Evolutionary conservation across 768 basidiomycete species (phyloP).

Genomic region (Glaciozyma antarctica): DNA sequence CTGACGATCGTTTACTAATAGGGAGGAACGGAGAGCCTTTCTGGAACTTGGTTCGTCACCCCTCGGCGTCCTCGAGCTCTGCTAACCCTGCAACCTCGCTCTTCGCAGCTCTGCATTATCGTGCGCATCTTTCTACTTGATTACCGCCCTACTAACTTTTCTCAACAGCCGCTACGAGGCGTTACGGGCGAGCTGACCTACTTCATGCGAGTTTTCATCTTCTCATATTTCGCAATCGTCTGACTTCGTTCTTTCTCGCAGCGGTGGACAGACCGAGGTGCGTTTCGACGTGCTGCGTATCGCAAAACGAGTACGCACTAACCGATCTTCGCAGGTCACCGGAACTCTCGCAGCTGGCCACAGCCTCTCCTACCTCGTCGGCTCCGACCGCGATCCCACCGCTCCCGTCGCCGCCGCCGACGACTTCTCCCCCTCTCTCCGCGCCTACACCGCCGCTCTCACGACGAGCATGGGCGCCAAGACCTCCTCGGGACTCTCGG

Average conservation of each 20-base stretch:
- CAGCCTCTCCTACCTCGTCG: neutral
- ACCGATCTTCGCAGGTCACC: neutral
- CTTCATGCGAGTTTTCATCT: neutral
- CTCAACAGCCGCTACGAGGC: neutral
- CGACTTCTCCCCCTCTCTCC: neutral
- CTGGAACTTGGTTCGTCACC: constrained; percentile 22
- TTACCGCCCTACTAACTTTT: neutral
- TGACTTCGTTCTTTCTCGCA: no score
- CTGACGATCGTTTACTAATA: no score
- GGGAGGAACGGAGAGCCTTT: constrained; percentile 11
- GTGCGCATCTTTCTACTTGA: no score
- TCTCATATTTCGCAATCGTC: constrained; percentile 9
- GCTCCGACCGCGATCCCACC: neutral
- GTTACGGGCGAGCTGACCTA: neutral
- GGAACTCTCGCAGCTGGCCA: neutral
- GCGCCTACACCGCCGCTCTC: neutral
- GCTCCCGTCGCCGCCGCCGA: neutral
- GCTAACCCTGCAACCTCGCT: neutral
- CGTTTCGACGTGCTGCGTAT: no score
- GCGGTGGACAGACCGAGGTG: constrained; percentile 2
- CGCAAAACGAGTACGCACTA: no score
- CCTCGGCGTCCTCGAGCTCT: constrained; percentile 1
- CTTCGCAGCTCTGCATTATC: no score
- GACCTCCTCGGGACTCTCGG: neutral
- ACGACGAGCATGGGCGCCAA: neutral